Conservation (phyloP, 805 yeast species). For the Metschnikowia lachancei region DNA sequence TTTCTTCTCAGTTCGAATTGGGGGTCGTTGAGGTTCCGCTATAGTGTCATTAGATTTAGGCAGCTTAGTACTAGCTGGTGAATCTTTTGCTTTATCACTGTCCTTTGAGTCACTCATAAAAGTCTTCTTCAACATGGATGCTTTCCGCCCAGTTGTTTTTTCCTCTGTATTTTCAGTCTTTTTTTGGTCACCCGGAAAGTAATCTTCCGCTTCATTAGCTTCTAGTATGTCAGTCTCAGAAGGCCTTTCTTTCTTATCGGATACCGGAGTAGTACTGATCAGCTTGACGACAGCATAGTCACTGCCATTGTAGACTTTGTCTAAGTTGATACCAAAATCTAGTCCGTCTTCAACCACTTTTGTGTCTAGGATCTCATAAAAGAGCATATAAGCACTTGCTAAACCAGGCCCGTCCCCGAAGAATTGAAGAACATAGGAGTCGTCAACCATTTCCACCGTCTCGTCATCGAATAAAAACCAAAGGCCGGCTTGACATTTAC, state of each 20-base stretch:
- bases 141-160: constrained; percentile 9
- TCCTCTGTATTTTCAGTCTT: not conserved
- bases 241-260: not conserved
- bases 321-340: constrained; percentile 57
- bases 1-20: constrained; percentile 32
- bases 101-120: constrained; percentile 27
- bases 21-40: constrained; percentile 7
- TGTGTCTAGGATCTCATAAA: constrained; percentile 51
- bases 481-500: constrained; percentile 72
- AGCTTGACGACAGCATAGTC: constrained; percentile 24
- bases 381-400: constrained; percentile 87
- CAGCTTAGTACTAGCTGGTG: not conserved
- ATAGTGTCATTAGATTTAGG: constrained; percentile 4
- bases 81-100: constrained; percentile 13
- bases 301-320: constrained; percentile 67
- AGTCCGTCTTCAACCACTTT: constrained; percentile 44
- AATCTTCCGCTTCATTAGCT: not conserved
- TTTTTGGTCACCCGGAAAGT: not conserved
- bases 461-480: constrained; percentile 97
- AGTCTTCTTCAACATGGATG: constrained; percentile 31
- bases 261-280: constrained; percentile 4
- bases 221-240: not conserved
- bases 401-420: constrained; percentile 86
- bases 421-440: constrained; percentile 75
- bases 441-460: constrained; percentile 85